Conservation (phyloP, 441 rosid species). For the Mallotus repandus region DNA sequence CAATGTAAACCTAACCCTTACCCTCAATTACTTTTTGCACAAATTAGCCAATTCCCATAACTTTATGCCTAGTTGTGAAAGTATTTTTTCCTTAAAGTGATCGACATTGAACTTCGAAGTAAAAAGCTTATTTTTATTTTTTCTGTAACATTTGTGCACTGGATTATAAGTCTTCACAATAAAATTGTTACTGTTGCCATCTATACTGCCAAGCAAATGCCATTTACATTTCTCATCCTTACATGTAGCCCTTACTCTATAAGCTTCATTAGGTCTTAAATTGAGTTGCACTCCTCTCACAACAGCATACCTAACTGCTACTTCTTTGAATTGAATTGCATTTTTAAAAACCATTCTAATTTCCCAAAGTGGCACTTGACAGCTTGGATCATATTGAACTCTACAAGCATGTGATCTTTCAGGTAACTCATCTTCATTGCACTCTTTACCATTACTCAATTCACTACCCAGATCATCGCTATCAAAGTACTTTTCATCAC, state of each 20-base stretch:
- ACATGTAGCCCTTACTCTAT: too few relatives aligned
- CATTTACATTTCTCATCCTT: not conserved
- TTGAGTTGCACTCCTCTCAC: too few relatives aligned
- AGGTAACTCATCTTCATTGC: too few relatives aligned
- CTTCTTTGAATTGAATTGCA: not conserved
- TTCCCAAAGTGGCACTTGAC: not conserved
- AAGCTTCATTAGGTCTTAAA: too few relatives aligned
- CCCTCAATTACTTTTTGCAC: too few relatives aligned
- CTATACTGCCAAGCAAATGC: not conserved
- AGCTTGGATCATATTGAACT: not conserved
- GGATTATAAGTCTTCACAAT: not conserved
- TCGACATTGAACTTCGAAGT: not conserved
- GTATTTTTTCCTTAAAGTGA: too few relatives aligned
- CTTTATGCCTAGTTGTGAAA: not conserved
- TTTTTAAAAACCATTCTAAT: not conserved
- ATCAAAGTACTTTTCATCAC: too few relatives aligned
- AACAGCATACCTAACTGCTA: not conserved
- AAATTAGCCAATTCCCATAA: too few relatives aligned
- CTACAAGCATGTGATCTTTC: too few relatives aligned
- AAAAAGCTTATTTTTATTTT: too few relatives aligned
- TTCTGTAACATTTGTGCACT: not conserved
- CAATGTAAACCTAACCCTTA: not conserved
- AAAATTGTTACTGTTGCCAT: not conserved
- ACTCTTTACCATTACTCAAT: too few relatives aligned
- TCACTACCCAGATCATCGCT: too few relatives aligned